phyloP scores from a whole-genome alignment of 176 grass and related monocot genomes.

The Paspalum notatum region DNA sequence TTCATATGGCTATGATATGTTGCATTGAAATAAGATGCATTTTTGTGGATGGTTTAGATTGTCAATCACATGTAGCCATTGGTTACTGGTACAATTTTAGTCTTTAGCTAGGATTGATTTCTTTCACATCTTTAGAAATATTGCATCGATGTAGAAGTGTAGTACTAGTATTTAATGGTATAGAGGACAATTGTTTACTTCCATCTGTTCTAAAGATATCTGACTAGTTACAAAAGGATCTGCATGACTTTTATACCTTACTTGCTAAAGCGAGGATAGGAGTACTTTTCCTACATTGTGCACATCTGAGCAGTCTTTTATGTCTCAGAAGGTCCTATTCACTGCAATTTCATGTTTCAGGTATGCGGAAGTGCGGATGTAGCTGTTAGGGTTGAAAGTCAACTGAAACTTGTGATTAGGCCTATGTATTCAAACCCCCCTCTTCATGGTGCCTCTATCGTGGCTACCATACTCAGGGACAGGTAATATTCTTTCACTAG shows the following conservation, averaged over 20 bases:
- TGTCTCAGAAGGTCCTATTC: background rate
- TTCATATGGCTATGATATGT: background rate
- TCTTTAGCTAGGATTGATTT: background rate
- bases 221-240: background rate
- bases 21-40: background rate
- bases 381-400: conserved; percentile 91
- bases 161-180: background rate
- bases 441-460: conserved; percentile 94
- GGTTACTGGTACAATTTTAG: conserved; percentile 5
- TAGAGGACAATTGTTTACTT: background rate
- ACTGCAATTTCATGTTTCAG: conserved; percentile 52
- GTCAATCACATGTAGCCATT: conserved; percentile 2
- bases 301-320: background rate
- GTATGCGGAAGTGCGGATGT: conserved; percentile 85
- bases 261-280: conserved; percentile 4
- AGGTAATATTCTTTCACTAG: conserved; percentile 53
- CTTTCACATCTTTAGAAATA: background rate
- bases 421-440: conserved; percentile 99
- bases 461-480: conserved; percentile 88
- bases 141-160: background rate
- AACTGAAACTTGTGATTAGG: conserved; percentile 98
- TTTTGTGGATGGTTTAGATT: conserved; percentile 4
- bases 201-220: background rate
- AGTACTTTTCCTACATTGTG: background rate
- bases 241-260: background rate